Evolutionary conservation across 2,329 filamentous ascomycete species (phyloP), one percentile per base, ranked within the genome.

Genomic region (Talaromyces sp.): DNA sequence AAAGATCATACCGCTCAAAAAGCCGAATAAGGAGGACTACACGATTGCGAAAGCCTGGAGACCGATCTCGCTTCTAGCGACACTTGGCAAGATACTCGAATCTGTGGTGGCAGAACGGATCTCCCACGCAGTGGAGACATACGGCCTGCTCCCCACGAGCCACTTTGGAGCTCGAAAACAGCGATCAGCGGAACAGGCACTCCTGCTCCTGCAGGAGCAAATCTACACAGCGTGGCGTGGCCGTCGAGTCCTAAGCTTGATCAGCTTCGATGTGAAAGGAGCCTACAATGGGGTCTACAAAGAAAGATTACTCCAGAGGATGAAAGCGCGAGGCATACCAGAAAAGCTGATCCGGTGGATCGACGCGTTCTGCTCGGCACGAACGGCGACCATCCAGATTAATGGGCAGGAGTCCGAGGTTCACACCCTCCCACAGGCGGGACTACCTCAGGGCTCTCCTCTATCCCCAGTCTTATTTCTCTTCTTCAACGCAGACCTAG

Each of bases 401-500:
- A 54, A 54, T 34, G 3, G 15, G 5, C 0, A 29, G 15, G 6
- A 19, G 15, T 60, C 22, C 3, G 25, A 60, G n/a, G 25, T 29
- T n/a, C 5, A 11, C 2, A 29, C 0, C 36, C 19, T 60, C 15
- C 5, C 5, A 60, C 22, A 60, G 13, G 22, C 15, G 5, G 22
- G 5, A 43, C 25, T 60, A 29, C 38, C 38, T 7, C 11, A 60
- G 7, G 13, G 38, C 58, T 80, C 74, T 2, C 75, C 73, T 6
- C 67, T 80, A 6, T 80, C 75, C 7, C 75, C 70, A 15, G 74
- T 77, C 22, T 67, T 78, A 17, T 80, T 77, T 65, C 72, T 78
- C 29, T 77, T 77, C 70, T 78, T 76, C 68, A 79, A 79, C 61
- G 73, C 74, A 63, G 73, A 79, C 64, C 71, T 79, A 13, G 29